Conservation (phyloP, 192 early-diverging fungal genomes). For the Coemansia sp. region DNA sequence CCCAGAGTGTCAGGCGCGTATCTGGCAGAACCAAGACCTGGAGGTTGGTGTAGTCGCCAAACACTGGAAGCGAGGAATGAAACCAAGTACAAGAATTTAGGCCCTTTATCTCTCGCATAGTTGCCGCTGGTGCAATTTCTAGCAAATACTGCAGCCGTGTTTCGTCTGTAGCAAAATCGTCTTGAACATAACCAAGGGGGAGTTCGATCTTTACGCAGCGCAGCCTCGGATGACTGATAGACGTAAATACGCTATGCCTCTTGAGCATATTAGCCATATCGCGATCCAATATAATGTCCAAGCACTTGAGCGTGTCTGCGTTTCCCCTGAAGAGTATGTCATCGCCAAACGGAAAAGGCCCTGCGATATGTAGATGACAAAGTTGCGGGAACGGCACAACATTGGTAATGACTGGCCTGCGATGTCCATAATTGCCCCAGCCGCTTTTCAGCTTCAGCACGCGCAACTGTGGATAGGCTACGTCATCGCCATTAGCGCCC, state of each 20-base stretch:
- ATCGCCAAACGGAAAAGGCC: constrained; percentile 15
- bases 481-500: background rate
- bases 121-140: background rate
- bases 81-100: background rate
- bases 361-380: background rate
- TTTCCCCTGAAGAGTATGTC: constrained; percentile 15
- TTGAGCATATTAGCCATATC: constrained; percentile 8
- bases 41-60: background rate
- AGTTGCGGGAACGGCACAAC: constrained; percentile 15
- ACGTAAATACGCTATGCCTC: constrained; percentile 1
- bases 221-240: background rate
- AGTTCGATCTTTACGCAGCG: background rate
- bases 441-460: background rate
- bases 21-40: background rate
- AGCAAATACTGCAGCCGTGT: background rate
- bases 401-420: background rate
- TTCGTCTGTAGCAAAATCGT: background rate
- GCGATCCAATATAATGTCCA: background rate
- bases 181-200: too few species aligned
- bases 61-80: background rate
- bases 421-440: too few species aligned
- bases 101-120: background rate
- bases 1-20: background rate
- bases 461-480: background rate
- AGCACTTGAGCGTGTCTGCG: background rate